Evolutionary conservation across 2,329 filamentous ascomycete species (phyloP).

Genomic region (Huntiella omanensis): DNA sequence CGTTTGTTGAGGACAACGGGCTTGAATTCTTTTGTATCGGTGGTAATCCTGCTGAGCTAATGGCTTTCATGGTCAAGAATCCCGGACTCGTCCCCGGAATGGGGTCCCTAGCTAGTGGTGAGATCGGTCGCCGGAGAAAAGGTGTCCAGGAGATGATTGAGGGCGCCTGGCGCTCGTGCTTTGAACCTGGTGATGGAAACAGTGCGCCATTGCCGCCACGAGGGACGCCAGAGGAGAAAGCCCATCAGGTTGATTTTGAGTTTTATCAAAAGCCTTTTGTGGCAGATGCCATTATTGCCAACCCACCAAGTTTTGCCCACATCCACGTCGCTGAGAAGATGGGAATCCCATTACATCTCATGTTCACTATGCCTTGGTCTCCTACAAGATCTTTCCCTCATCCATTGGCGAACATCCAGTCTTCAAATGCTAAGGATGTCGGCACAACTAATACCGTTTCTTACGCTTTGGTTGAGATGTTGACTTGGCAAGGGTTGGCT

Average conservation of each 20-base stretch:
- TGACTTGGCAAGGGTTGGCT: constrained; percentile 83
- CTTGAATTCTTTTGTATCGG: constrained; percentile 62
- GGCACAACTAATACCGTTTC: constrained; percentile 67
- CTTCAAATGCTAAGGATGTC: constrained; percentile 49
- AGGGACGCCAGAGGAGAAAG: constrained; percentile 21
- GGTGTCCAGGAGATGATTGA: constrained; percentile 65
- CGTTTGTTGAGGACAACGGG: constrained; percentile 49
- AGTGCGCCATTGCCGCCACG: constrained; percentile 30
- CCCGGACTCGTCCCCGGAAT: constrained; percentile 71
- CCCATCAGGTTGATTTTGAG: constrained; percentile 19
- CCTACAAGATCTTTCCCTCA: constrained; percentile 74
- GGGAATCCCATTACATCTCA: constrained; percentile 59
- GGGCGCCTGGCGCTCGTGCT: constrained; percentile 74
- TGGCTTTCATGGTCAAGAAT: constrained; percentile 87
- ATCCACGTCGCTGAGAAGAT: constrained; percentile 58
- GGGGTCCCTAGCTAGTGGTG: constrained; percentile 56
- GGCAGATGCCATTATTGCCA: constrained; percentile 64
- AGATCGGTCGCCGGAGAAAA: constrained; percentile 53
- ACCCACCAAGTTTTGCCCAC: constrained; percentile 60
- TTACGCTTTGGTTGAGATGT: constrained; percentile 72
- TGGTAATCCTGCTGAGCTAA: constrained; percentile 56
- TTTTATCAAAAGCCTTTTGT: constrained; percentile 45
- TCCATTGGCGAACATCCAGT: constrained; percentile 65
- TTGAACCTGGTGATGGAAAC: constrained; percentile 54
- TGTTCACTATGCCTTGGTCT: constrained; percentile 95